Conservation (phyloP, 306 rosid species). For the Dryas drummondii region DNA sequence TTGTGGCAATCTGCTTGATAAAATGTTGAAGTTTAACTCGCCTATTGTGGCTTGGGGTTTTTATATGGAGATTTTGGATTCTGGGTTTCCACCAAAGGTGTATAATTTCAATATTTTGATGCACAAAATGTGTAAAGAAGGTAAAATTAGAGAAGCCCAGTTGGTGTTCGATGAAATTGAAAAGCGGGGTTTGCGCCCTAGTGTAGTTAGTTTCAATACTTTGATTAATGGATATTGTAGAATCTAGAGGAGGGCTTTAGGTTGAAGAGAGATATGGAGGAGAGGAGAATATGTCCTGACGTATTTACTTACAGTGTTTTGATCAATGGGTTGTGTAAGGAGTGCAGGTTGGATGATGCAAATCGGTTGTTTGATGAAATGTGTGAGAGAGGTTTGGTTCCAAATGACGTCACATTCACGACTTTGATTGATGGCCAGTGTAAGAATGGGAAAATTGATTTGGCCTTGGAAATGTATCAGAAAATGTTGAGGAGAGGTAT, state of each 20-base stretch:
- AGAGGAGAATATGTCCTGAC: slow-evolving; percentile 52
- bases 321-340: slow-evolving; percentile 72
- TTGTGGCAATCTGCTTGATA: slow-evolving; percentile 54
- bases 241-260: slow-evolving; percentile 54
- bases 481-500: slow-evolving; percentile 54
- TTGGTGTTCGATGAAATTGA: slow-evolving; percentile 65
- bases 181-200: slow-evolving; percentile 57
- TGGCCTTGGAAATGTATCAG: slow-evolving; percentile 61
- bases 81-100: slow-evolving; percentile 62
- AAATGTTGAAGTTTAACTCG: slow-evolving; percentile 39
- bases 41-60: slow-evolving; percentile 48
- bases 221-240: slow-evolving; percentile 73
- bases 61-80: slow-evolving; percentile 62
- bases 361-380: slow-evolving; percentile 64
- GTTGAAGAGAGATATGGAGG: slow-evolving; percentile 75
- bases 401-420: slow-evolving; percentile 67
- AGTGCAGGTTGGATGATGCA: slow-evolving; percentile 59
- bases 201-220: slow-evolving; percentile 80
- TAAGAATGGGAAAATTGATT: slow-evolving; percentile 54
- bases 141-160: slow-evolving; percentile 47
- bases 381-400: slow-evolving; percentile 59
- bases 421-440: slow-evolving; percentile 75
- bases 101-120: slow-evolving; percentile 65
- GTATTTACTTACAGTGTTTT: slow-evolving; percentile 72
- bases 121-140: slow-evolving; percentile 63